Base-by-base conservation (phyloP, 306 rosid species). In the Cucumis melo region DNA sequence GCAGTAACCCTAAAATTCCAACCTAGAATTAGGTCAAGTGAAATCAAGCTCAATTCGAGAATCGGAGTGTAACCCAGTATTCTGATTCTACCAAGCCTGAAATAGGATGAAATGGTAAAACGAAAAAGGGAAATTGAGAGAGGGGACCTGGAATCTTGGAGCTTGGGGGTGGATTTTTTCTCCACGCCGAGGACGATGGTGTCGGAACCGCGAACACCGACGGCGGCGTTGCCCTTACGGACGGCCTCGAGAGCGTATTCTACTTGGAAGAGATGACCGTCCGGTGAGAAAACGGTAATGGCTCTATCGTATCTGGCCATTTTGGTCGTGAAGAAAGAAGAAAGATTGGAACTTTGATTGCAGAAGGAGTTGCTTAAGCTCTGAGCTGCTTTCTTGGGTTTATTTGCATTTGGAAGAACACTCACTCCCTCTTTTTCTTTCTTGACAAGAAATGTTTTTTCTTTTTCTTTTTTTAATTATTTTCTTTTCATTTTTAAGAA, bases 231-330 rank as follows among this genome's bases (percentile, higher is more conserved):
- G 8, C 98, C 98, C 80, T 93, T 93, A 15, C 98, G 96, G 48
- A 93, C 98, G 38, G 98, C 98, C 77, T 93, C 98, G 21, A 93
- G 96, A 3, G 98, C 98, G 83, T 93, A 93, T 50, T 93, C 98
- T 41, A 93, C 98, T 78, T 93, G 98, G 76, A 93, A 93, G 36
- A 93, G 92, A 85, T 93, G 98, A 5, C 98, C 98, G 48, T 93
- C 98, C 5, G 98, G 98, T 0, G 98, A 93, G 81, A 93, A 93
- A 0, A 93, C 98, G 0, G 98, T 93, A 71, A 93, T 91, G 57
- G 98, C 98, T 78, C 98, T 87, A 54, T 93, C 98, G 87, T 93
- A 93, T 78, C 98, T 87, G 8, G 98, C 98, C 98, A 93, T 93
- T 36, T 32, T 23, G 0, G 3, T 51, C 0, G 56, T 16, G 56